Evolutionary conservation across 495 filamentous ascomycete genomes (phyloP).

Genomic region (Rusavskia elegans): DNA sequence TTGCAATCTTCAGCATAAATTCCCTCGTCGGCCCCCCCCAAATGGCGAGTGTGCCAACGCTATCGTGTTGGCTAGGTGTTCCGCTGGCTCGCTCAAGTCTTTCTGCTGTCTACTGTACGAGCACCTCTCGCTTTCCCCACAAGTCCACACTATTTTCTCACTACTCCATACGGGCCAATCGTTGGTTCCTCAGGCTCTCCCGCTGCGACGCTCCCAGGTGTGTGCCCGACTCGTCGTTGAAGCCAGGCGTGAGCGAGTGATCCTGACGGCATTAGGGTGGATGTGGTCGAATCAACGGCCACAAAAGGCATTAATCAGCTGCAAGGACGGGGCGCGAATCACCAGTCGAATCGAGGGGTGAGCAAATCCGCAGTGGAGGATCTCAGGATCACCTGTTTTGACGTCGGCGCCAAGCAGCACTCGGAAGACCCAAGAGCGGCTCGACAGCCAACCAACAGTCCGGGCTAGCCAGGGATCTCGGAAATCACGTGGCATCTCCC

Average conservation of each 20-base stretch:
- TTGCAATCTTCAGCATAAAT: background rate
- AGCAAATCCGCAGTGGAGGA: conserved; percentile 1
- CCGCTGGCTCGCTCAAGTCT: too few species aligned
- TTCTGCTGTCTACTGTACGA: too few species aligned
- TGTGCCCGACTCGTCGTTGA: too few species aligned
- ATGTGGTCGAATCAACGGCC: conserved; percentile 12
- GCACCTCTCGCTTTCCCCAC: too few species aligned
- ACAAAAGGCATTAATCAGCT: conserved; percentile 11
- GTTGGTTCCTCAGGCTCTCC: background rate
- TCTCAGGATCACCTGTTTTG: background rate
- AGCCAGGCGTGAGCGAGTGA: background rate
- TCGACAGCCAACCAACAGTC: conserved; percentile 7
- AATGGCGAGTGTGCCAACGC: background rate
- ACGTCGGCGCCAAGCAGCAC: background rate
- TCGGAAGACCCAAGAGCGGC: conserved; percentile 6
- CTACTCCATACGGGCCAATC: background rate
- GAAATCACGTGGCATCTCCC: conserved; percentile 9
- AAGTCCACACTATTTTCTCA: too few species aligned
- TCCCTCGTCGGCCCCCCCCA: background rate
- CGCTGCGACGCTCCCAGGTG: too few species aligned
- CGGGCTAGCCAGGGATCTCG: too few species aligned
- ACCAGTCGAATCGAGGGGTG: background rate
- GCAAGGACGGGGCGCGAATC: conserved; percentile 14
- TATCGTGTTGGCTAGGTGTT: background rate
- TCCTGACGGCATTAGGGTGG: conserved; percentile 9